Base-by-base conservation (phyloP, 768 basidiomycete species). In the Glaciozyma antarctica region DNA sequence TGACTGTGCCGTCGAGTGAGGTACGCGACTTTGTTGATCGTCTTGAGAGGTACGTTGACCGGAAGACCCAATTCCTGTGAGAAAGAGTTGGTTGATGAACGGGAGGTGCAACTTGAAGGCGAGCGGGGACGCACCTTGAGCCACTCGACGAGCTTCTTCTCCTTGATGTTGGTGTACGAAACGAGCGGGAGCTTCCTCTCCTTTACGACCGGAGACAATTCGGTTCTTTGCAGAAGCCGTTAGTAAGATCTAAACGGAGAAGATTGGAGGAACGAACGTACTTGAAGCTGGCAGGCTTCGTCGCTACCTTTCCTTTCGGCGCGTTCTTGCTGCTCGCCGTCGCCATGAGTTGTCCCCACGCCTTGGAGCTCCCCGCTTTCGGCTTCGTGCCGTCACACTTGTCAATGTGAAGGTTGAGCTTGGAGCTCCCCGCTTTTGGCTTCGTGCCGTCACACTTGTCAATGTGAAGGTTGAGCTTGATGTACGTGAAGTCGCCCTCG, bases 321-420 rank as follows among this genome's bases (percentile, higher is more conserved):
- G 26, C n/a, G 21, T n/a, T 52, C 62, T 47, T 32, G 3, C 56
- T 21, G n/a, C n/a, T 51, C 49, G 32, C 21, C 48, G 32, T 24
- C 28, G 63, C 45, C 24, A 30, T 13, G 17, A 61, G 8, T 48
- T 53, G n/a, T 24, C 38, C 51, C 60, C 60, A 61, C 12, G 41
- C 60, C 3, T 51, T 38, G 16, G 51, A n/a, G n/a, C 22, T 51
- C 22, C 26, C 30, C 13, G 26, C 3, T 13, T n/a, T n/a, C 32
- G 32, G 32, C 12, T 52, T 52, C 24, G 51, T 52, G 4, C 51
- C 51, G 16, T 52, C 51, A 26, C 51, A 52, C 26, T 52, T 52
- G 45, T 62, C 61, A 61, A 66, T 24, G 26, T 66, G 65, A 12
- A 34, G 7, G 24, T 49, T 58, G 56, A 66, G 41, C 30, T 49